Evolutionary conservation across 2,329 filamentous ascomycete species (phyloP).

Genomic region (Fusarium neocosmosporiellum): DNA sequence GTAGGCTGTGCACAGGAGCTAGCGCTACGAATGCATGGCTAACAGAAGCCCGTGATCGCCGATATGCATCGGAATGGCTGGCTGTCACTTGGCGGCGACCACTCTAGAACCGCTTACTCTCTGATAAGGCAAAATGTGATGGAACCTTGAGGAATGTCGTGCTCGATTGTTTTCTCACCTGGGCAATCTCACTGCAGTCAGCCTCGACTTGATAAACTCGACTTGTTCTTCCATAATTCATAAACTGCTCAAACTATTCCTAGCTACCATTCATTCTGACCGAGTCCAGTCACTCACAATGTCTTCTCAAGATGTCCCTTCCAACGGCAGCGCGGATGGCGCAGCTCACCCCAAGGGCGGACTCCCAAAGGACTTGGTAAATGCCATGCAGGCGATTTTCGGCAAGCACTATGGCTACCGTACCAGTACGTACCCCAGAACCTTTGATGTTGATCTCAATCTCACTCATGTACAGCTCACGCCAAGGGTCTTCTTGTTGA

Average conservation of each 20-base stretch:
- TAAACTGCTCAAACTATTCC: not conserved
- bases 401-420: conserved; percentile 26
- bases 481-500: conserved; percentile 27
- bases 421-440: not conserved
- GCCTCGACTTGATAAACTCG: not conserved
- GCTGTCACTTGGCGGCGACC: not conserved
- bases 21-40: not conserved
- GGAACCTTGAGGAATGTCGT: not conserved
- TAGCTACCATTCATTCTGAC: not conserved
- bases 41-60: not conserved
- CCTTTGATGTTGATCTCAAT: fast-evolving
- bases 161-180: not conserved
- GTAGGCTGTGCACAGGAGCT: not conserved
- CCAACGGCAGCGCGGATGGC: not conserved
- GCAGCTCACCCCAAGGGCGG: not conserved
- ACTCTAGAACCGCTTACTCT: not conserved
- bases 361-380: conserved; percentile 16
- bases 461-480: conserved; percentile 1
- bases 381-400: conserved; percentile 25
- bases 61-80: not conserved
- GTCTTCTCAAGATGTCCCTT: not conserved
- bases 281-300: not conserved
- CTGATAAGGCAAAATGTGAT: not conserved
- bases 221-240: not conserved
- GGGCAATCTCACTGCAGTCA: not conserved